A percentile compares a stretch with the other conserved stretches of the same genome.
These are phyloP conservation scores for Nakaseomyces delphensis DNA, from an alignment of 1,139 yeast genomes.

Conservation along the genomic window DNA sequence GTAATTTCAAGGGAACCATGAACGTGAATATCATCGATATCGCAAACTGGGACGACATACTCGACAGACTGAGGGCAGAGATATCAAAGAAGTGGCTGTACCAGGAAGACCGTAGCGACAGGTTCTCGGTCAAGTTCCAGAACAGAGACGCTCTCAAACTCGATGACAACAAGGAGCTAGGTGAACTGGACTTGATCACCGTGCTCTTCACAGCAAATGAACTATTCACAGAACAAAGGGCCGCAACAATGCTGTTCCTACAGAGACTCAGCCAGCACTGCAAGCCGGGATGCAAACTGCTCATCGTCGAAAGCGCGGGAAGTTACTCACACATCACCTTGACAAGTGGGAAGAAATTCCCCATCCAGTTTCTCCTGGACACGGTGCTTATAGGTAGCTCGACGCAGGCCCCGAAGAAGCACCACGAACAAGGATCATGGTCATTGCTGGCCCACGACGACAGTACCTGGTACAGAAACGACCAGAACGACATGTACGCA, in stretches of 20 bases:
- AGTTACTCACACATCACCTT: constrained; percentile 73
- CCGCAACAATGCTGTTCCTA: constrained; percentile 52
- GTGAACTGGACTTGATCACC: constrained; percentile 44
- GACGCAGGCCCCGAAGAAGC: constrained; percentile 23
- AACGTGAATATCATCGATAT: constrained; percentile 57
- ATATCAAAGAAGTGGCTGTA: constrained; percentile 48
- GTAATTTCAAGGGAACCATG: constrained; percentile 32
- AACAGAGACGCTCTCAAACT: constrained; percentile 42
- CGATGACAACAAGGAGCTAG: constrained; percentile 21
- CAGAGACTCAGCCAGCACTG: constrained; percentile 44
- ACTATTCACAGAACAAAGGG: constrained; percentile 59
- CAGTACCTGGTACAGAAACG: constrained; percentile 72
- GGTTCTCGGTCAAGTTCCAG: constrained; percentile 40
- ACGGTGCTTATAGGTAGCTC: constrained; percentile 54
- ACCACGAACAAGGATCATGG: constrained; percentile 46
- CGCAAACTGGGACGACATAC: constrained; percentile 64
- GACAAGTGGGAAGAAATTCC: constrained; percentile 61
- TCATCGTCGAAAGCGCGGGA: constrained; percentile 84
- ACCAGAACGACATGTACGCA: constrained; percentile 49
- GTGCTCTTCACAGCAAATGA: constrained; percentile 81
- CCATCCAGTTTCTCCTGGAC: constrained; percentile 72
- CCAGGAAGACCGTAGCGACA: constrained; percentile 20
- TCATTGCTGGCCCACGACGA: constrained; percentile 55
- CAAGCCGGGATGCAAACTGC: constrained; percentile 45
- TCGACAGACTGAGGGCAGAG: constrained; percentile 37